Conservation (phyloP, 176 grass and related monocot genomes). For the Oryza coarctata region DNA sequence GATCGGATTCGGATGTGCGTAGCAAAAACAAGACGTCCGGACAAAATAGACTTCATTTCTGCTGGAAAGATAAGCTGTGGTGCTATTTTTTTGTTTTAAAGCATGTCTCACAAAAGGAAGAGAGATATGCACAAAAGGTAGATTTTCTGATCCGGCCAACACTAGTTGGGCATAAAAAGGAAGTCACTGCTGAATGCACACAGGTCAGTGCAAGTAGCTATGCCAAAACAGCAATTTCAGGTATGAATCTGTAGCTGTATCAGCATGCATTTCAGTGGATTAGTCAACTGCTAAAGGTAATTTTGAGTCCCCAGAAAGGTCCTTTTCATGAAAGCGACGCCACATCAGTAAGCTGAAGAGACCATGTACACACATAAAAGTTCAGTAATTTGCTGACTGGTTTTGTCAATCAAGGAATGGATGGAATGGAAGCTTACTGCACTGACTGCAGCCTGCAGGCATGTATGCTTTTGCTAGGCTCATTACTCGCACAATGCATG, state of each 20-base stretch:
- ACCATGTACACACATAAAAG: not conserved
- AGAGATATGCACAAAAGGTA: not conserved
- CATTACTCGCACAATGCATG: not conserved
- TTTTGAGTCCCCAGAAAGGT: not conserved
- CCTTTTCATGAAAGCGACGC: not conserved
- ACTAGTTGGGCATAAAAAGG: not conserved
- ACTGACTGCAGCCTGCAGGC: not conserved
- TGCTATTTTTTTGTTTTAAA: constrained; percentile 5
- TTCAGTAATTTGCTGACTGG: not conserved
- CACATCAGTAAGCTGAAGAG: not conserved
- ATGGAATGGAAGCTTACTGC: not conserved
- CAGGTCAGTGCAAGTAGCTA: not conserved
- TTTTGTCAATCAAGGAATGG: not conserved
- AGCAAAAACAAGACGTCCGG: not conserved
- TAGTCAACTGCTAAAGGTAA: constrained; percentile 14
- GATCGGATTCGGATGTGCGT: not conserved
- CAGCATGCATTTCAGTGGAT: constrained; percentile 1
- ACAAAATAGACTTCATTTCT: not conserved
- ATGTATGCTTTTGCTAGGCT: not conserved
- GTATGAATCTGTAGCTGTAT: not conserved
- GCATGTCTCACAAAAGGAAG: not conserved
- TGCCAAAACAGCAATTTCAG: not conserved
- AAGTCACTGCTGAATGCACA: not conserved
- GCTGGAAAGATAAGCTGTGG: constrained; percentile 18
- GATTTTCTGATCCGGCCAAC: not conserved